Base-by-base conservation (phyloP, 306 rosid species). In the Vicia sativa region DNA sequence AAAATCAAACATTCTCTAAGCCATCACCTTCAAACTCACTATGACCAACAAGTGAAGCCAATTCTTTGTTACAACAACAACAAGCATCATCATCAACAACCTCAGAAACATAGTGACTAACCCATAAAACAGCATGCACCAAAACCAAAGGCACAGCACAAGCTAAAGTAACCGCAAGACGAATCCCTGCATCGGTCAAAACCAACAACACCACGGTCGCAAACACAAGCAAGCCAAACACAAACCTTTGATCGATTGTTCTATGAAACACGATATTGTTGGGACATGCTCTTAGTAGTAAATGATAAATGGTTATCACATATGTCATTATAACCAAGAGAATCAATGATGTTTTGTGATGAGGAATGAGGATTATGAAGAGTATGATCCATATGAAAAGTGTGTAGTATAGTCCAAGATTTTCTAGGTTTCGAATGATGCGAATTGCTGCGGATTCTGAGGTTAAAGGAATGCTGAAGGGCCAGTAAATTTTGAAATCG, bases 301-400 rank as follows among this genome's bases (percentile, higher is more conserved):
- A 28, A 25, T 81, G 74, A 35, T 81, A 83, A 44, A 78, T 21
- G 69, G 75, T 67, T 61, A 77, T 78, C 58, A 83, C 79, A 54
- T 67, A 54, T 3, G 72, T 85, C 88, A 77, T 88, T 31, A 67
- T 76, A 37, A 75, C 85, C 57, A 88, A 53, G 68, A 74, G 44
- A 49, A 85, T 75, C 62, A 88, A 58, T 2, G 89, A 85, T 11
- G 78, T 35, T 63, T 88, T 75, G 10, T 85, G 76, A 7, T 45
- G 0, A 15, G 95, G 91, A 6, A 88, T 75, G 12, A 85, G 85
- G 26, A 78, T 72, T 49, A 85, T 70, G 78, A 81, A 85, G 74
- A 85, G 95, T 63, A 81, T 76, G 72, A 79, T 72, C 90, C 90
- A 85, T 19, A 87, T 61, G 58, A 87, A 87, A 14, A 77, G 78